Base-by-base conservation (phyloP, 1,139 yeast genomes). In the Candida sanyaensis region DNA sequence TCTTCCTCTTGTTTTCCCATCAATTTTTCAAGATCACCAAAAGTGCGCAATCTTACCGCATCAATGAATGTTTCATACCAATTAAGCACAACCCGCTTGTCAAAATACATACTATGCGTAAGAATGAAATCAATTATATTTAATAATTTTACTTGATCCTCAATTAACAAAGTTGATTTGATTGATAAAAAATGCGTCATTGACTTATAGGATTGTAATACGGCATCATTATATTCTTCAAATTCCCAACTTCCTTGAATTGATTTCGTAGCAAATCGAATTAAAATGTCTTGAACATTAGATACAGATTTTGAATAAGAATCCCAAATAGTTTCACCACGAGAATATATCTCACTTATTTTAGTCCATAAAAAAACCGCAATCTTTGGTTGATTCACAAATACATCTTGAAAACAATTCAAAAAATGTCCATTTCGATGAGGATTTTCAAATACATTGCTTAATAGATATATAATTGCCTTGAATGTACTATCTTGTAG, bases 221-320 rank as follows among this genome's bases (percentile, higher is more conserved):
- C 68, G 32, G 64, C 64, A 45, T 56, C 58, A 49, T 56, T 61
- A 56, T 77, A 82, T n/a, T 57, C 64, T 41, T 66, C 71, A 2
- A 57, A 51, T 4, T 51, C 59, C 39, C 54, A 47, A 10, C 55
- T 49, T 13, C 60, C 60, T 24, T 54, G 56, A 52, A 69, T 60
- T 1, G 77, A 62, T 34, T 52, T 49, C 23, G 72, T 63, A 0
- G 77, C 68, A 44, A 75, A 63, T 54, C 75, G 76, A 49, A 85
- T 61, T 41, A 85, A 60, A 45, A 83, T 65, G 7, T 81, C 73
- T 30, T 81, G 73, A 21, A 82, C 74, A 49, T 91, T 75, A 55
- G 89, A 84, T 43, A 83, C 66, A 0, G 89, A 80, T 59, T 89
- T 75, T 3, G 88, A 83, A 48, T 80, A 72, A 28, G 83, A 71